Conservation (phyloP, 2,329 filamentous ascomycete species). For the Talaromyces sp. region DNA sequence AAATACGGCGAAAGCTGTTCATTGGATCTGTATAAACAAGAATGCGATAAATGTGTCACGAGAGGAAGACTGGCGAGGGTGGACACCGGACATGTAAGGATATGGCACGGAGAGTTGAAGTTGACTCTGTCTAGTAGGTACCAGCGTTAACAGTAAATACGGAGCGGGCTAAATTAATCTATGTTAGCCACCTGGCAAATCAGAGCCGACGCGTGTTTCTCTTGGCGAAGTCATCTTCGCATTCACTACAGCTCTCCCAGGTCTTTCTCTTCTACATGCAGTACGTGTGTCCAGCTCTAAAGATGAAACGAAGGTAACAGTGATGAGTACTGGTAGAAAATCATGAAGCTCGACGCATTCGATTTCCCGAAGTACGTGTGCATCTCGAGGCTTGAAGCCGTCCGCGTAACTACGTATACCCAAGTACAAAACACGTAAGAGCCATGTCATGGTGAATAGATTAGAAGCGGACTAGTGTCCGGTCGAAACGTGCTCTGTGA, state of each 20-base stretch:
- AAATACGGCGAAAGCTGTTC: neutral
- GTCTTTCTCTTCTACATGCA: neutral
- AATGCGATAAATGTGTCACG: neutral
- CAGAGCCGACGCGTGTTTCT: neutral
- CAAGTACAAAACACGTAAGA: neutral
- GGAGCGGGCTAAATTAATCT: constrained; percentile 8
- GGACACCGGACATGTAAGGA: neutral
- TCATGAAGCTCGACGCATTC: neutral
- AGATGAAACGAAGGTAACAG: neutral
- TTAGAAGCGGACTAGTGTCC: neutral
- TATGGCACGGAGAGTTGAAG: neutral
- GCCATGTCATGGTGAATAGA: neutral
- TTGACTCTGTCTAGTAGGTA: constrained; percentile 2
- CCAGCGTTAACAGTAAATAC: constrained; percentile 4
- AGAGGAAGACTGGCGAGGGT: neutral
- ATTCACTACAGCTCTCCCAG: neutral
- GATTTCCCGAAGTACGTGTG: neutral
- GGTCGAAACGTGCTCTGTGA: no score
- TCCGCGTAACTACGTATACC: neutral
- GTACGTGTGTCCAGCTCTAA: neutral
- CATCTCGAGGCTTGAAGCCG: neutral
- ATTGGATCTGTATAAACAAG: neutral
- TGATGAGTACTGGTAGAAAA: neutral
- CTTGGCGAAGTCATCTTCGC: neutral
- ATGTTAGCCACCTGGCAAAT: constrained; percentile 6